Evolutionary conservation across 2,329 filamentous ascomycete species (phyloP).

Genomic region (Microsporum audouinii): DNA sequence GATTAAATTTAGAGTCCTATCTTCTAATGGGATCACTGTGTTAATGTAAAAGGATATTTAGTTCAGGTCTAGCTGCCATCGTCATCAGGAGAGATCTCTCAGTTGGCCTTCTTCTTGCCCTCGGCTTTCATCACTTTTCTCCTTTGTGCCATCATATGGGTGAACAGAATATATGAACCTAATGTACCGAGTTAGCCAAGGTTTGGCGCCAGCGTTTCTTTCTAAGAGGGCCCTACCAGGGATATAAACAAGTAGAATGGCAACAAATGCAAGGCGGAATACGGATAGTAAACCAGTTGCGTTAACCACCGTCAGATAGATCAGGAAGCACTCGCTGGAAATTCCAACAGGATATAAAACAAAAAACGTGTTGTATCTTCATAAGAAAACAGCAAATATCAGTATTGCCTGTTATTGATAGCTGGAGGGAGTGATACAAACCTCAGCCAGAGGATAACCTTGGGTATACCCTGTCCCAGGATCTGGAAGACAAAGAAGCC

Average conservation of each 20-base stretch:
- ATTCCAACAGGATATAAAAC: conserved; percentile 89
- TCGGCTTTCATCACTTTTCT: conserved; percentile 62
- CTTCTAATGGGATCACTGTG: background rate
- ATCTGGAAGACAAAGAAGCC: conserved; percentile 69
- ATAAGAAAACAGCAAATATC: background rate
- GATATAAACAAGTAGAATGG: conserved; percentile 62
- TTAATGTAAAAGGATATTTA: background rate
- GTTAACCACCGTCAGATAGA: conserved; percentile 55
- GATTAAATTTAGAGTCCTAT: background rate
- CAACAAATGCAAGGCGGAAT: conserved; percentile 51
- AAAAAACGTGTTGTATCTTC: conserved; percentile 72
- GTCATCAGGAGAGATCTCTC: background rate
- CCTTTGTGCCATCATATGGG: conserved; percentile 88
- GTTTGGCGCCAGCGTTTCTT: conserved; percentile 5
- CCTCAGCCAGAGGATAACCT: conserved; percentile 62
- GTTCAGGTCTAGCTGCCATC: background rate
- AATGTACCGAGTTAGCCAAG: conserved; percentile 16
- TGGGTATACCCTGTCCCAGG: conserved; percentile 46
- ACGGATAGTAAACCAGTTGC: conserved; percentile 43
- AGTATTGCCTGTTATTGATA: background rate
- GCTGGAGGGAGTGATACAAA: conserved; percentile 25
- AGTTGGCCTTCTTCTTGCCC: conserved; percentile 28
- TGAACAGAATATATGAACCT: conserved; percentile 75
- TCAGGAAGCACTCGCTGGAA: conserved; percentile 69
- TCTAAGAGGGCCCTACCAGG: conserved; percentile 47